Conservation (phyloP, 768 basidiomycete genomes). For the Russula earlei region DNA sequence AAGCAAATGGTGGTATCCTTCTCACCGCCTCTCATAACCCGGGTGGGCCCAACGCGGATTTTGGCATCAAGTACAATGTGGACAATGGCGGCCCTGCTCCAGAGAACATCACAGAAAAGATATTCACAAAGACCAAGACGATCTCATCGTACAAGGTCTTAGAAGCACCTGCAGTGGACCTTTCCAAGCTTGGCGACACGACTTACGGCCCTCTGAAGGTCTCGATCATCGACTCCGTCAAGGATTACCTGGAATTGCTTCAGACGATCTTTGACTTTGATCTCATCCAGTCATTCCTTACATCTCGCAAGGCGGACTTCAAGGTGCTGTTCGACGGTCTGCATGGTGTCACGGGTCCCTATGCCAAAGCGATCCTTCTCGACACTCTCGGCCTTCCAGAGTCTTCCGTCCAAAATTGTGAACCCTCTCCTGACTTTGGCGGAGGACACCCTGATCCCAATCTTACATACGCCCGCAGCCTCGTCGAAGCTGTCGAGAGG, state of each 20-base stretch:
- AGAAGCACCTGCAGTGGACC: conserved; percentile 66
- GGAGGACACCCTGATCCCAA: conserved; percentile 98
- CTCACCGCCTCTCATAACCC: conserved; percentile 98
- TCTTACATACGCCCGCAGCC: conserved; percentile 89
- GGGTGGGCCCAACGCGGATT: conserved; percentile 95
- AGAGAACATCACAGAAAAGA: conserved; percentile 91
- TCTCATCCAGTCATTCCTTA: conserved; percentile 83
- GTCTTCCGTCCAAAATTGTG: conserved; percentile 80
- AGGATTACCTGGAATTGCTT: conserved; percentile 77
- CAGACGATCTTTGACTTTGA: conserved; percentile 90
- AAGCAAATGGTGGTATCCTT: conserved; percentile 93
- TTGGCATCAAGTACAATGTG: conserved; percentile 99
- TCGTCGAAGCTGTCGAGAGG: conserved; percentile 87
- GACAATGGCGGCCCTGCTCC: conserved; percentile 97
- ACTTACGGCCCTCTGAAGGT: conserved; percentile 78
- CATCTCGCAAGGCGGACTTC: conserved; percentile 55
- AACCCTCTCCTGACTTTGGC: conserved; percentile 90
- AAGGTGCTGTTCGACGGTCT: conserved; percentile 93
- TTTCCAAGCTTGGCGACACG: conserved; percentile 71
- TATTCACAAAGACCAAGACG: conserved; percentile 84
- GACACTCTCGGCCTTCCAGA: conserved; percentile 71
- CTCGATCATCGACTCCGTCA: conserved; percentile 88
- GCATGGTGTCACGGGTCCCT: conserved; percentile 95
- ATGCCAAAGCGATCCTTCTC: conserved; percentile 82
- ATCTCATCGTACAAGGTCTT: conserved; percentile 81